A percentile compares a stretch with the other conserved stretches of the same genome.
Evolutionary conservation across 1,284 basidiomycete genomes (phyloP).

Genomic region (Pisolithus thermaeus): DNA sequence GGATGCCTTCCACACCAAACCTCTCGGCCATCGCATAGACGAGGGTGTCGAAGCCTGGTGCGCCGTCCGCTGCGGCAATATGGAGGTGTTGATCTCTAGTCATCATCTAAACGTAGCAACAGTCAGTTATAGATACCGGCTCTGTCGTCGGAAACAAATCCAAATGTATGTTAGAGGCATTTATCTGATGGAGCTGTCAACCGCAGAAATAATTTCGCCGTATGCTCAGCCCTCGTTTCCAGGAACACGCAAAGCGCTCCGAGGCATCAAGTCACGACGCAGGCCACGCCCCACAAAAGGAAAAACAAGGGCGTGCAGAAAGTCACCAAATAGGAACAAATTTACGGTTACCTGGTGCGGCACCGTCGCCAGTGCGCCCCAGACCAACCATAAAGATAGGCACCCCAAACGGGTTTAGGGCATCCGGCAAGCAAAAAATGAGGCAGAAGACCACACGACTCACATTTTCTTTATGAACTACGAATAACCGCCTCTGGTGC

Average conservation of each 20-base stretch:
- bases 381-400: neutral
- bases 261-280: no score
- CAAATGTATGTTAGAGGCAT: neutral
- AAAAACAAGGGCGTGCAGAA: no score
- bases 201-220: no score
- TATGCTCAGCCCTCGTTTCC: no score
- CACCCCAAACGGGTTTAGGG: neutral
- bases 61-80: constrained; percentile 79
- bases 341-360: no score
- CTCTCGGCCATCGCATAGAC: constrained; percentile 56
- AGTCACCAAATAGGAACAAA: no score
- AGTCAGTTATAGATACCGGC: neutral
- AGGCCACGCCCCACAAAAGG: no score
- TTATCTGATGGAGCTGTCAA: neutral
- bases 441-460: constrained; percentile 21
- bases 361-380: neutral
- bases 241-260: no score
- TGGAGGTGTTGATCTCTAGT: constrained; percentile 74
- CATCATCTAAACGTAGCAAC: constrained; percentile 52
- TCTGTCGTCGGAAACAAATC: neutral
- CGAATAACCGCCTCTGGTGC: constrained; percentile 87
- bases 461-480: constrained; percentile 87
- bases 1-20: constrained; percentile 46
- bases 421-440: neutral
- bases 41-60: constrained; percentile 66